Evolutionary conservation across 768 basidiomycete species (phyloP).

Genomic region (Pleurotus giganteus): DNA sequence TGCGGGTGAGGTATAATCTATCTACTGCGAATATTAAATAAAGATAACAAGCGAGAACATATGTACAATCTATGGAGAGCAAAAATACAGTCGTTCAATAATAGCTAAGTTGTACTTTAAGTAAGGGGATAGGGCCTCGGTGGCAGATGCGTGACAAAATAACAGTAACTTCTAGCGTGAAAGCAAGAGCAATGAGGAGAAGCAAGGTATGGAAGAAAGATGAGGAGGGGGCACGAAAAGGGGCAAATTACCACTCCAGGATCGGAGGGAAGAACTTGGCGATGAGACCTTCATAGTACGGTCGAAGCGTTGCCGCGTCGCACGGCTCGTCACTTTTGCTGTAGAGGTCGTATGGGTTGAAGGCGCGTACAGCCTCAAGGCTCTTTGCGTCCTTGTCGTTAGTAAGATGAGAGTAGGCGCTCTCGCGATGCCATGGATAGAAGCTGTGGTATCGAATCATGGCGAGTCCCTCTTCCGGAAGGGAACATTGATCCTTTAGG

Average conservation of each 20-base stretch:
- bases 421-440: conserved; percentile 94
- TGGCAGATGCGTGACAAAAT: neutral
- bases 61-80: neutral
- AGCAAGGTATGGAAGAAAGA: conserved; percentile 1
- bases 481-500: conserved; percentile 75
- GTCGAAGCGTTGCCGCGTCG: conserved; percentile 58
- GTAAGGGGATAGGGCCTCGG: neutral
- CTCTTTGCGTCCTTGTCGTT: conserved; percentile 65
- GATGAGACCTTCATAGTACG: conserved; percentile 84
- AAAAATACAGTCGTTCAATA: conserved; percentile 6
- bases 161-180: neutral
- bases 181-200: conserved; percentile 4
- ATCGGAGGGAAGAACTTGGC: conserved; percentile 81
- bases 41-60: neutral
- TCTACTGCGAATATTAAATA: conserved; percentile 1
- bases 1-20: neutral
- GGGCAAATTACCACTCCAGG: conserved; percentile 66
- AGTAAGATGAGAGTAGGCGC: conserved; percentile 78
- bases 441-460: conserved; percentile 97
- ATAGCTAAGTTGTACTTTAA: conserved; percentile 7
- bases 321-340: conserved; percentile 80
- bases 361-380: conserved; percentile 75
- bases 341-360: conserved; percentile 96
- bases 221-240: neutral
- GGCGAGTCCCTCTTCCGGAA: conserved; percentile 78